Conservation (phyloP, 2,329 filamentous ascomycete species). For the Xylariales sp. region DNA sequence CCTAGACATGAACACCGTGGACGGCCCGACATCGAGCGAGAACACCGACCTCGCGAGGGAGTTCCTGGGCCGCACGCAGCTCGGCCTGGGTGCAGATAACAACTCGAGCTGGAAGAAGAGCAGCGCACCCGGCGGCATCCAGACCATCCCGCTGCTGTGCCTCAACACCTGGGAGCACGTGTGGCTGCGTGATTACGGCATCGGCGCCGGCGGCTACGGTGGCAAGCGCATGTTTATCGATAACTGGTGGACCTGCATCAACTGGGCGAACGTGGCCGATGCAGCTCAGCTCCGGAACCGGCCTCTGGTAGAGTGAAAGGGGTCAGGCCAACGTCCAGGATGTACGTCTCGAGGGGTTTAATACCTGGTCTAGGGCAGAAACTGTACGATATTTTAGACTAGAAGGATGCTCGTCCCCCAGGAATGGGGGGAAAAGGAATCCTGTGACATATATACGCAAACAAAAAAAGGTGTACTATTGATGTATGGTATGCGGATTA, state of each 20-base stretch:
- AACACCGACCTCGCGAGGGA: constrained; percentile 20
- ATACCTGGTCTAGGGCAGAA: not conserved
- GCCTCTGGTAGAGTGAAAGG: constrained; percentile 1
- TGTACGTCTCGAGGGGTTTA: not conserved
- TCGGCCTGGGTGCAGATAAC: constrained; percentile 17
- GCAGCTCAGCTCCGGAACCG: constrained; percentile 18
- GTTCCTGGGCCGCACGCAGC: constrained; percentile 35
- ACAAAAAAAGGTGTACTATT: constrained; percentile 6
- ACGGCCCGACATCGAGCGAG: constrained; percentile 26
- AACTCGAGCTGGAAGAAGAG: constrained; percentile 20
- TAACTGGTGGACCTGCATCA: constrained; percentile 81
- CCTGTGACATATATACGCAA: too few relatives aligned
- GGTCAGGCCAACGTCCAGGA: too few relatives aligned
- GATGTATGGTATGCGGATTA: constrained; percentile 1
- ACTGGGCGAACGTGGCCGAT: constrained; percentile 72
- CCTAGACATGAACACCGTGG: constrained; percentile 65
- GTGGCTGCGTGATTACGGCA: constrained; percentile 77
- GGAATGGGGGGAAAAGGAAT: too few relatives aligned
- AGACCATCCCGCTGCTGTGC: constrained; percentile 75
- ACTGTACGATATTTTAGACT: constrained; percentile 1
- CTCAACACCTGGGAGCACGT: constrained; percentile 96
- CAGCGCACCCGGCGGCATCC: constrained; percentile 60
- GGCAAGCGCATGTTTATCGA: constrained; percentile 75
- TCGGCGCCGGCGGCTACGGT: constrained; percentile 50
- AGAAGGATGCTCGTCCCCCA: not conserved